Conservation (phyloP, 345 rosid genomes). For the Physaria fendleri region DNA sequence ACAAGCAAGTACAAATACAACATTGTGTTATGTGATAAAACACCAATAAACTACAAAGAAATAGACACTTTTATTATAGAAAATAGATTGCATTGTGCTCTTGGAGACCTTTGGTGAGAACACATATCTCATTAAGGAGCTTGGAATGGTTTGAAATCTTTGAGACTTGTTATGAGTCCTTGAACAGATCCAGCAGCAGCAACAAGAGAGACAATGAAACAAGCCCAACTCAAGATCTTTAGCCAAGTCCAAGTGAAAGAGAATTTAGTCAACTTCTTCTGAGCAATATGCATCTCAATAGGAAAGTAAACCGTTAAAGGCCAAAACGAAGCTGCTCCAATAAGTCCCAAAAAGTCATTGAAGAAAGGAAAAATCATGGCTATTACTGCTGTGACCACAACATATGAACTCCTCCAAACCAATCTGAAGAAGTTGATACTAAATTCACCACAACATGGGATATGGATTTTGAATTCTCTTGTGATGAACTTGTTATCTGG, state of each 20-base stretch:
- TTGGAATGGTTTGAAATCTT: slow-evolving; percentile 60
- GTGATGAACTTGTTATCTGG: slow-evolving; percentile 58
- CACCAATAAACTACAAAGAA: slow-evolving; percentile 6
- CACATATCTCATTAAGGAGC: slow-evolving; percentile 10
- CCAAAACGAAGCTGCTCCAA: slow-evolving; percentile 85
- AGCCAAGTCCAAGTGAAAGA: slow-evolving; percentile 72
- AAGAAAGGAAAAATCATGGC: slow-evolving; percentile 94
- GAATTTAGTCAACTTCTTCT: slow-evolving; percentile 41
- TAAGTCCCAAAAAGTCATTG: slow-evolving; percentile 77
- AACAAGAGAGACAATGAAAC: slow-evolving; percentile 55
- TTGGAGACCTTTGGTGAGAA: not conserved
- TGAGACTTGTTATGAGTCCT: slow-evolving; percentile 58
- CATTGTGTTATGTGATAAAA: not conserved
- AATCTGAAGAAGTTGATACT: slow-evolving; percentile 52
- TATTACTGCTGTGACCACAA: slow-evolving; percentile 47
- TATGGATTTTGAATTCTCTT: slow-evolving; percentile 34
- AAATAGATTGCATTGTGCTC: not conserved
- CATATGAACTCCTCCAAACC: slow-evolving; percentile 68
- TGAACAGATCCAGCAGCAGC: slow-evolving; percentile 73
- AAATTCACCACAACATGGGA: slow-evolving; percentile 44
- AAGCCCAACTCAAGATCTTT: slow-evolving; percentile 52
- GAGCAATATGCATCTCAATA: slow-evolving; percentile 73
- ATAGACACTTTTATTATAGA: not conserved
- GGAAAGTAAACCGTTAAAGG: slow-evolving; percentile 90
- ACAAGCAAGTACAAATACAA: slow-evolving; percentile 4